Conservation (phyloP, 2,329 filamentous ascomycete species). For the Aspergillus pseudoviridinutans region DNA sequence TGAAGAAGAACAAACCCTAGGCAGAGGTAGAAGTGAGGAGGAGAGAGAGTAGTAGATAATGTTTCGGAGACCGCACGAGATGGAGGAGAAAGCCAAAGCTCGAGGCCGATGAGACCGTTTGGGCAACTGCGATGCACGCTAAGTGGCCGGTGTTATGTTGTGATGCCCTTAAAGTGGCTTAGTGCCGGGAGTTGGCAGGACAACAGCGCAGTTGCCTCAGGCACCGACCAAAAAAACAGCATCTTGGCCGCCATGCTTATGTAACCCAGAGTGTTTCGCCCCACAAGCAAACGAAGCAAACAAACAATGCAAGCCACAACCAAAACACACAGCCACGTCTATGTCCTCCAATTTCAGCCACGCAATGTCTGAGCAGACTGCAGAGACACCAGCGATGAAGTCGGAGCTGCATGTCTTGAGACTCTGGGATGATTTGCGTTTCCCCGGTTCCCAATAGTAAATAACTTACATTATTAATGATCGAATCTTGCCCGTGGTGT, state of each 20-base stretch:
- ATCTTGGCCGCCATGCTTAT: constrained; percentile 8
- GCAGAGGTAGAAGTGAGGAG: constrained; percentile 15
- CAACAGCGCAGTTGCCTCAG: constrained; percentile 32
- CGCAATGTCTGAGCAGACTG: neutral
- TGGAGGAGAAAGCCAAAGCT: constrained; percentile 13
- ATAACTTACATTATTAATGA: neutral
- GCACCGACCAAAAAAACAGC: constrained; percentile 7
- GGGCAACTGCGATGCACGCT: constrained; percentile 32
- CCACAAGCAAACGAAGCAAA: constrained; percentile 8
- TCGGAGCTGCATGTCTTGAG: neutral
- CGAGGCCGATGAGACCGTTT: constrained; percentile 29
- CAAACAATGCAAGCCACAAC: constrained; percentile 5
- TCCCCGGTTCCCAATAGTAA: neutral
- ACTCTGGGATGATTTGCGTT: neutral
- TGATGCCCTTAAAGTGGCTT: constrained; percentile 28
- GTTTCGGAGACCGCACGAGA: constrained; percentile 13
- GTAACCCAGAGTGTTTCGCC: constrained; percentile 4
- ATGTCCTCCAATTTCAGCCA: neutral
- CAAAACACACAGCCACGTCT: neutral
- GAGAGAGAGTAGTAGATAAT: constrained; percentile 11
- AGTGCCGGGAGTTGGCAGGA: constrained; percentile 36
- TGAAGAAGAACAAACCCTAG: constrained; percentile 13
- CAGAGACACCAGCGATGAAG: too few relatives aligned
- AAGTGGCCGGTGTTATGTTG: constrained; percentile 38
- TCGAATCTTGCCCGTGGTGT: neutral